These are phyloP conservation scores for Hypoxylon sp. DNA, from an alignment of 2,329 filamentous ascomycete genomes.

Conservation along the genomic window DNA sequence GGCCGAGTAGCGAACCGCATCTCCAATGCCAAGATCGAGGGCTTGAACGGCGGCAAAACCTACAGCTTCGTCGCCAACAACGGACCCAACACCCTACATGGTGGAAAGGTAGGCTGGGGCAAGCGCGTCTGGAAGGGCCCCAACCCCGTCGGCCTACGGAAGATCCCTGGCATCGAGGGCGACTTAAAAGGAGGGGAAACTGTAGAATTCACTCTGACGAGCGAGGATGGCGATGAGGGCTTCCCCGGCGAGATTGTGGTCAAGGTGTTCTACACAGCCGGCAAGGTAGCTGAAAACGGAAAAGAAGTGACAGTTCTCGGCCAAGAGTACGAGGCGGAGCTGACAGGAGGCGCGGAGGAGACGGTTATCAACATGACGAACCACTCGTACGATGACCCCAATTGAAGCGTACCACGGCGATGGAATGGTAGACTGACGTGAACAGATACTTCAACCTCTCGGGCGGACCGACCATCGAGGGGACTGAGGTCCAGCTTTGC, in stretches of 20 bases:
- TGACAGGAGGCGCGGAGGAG: constrained; percentile 85
- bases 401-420: constrained; percentile 2
- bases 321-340: constrained; percentile 90
- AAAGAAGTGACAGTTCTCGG: constrained; percentile 78
- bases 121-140: constrained; percentile 83
- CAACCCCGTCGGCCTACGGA: constrained; percentile 64
- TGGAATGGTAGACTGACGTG: constrained; percentile 9
- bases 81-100: constrained; percentile 80
- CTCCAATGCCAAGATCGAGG: constrained; percentile 75
- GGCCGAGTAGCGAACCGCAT: constrained; percentile 88
- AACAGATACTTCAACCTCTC: constrained; percentile 74
- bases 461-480: constrained; percentile 64
- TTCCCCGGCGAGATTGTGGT: constrained; percentile 88
- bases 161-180: constrained; percentile 63
- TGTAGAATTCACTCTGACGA: constrained; percentile 74
- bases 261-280: constrained; percentile 81
- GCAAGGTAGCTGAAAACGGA: constrained; percentile 72
- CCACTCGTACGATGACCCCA: constrained; percentile 75
- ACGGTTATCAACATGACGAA: constrained; percentile 95
- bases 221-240: constrained; percentile 86
- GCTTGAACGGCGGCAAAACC: constrained; percentile 74
- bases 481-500: constrained; percentile 75
- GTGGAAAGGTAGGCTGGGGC: constrained; percentile 81
- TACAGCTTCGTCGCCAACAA: constrained; percentile 83
- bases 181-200: constrained; percentile 71